phyloP scores from a whole-genome alignment of 2,329 filamentous ascomycete species.

The Colletotrichum horii region DNA sequence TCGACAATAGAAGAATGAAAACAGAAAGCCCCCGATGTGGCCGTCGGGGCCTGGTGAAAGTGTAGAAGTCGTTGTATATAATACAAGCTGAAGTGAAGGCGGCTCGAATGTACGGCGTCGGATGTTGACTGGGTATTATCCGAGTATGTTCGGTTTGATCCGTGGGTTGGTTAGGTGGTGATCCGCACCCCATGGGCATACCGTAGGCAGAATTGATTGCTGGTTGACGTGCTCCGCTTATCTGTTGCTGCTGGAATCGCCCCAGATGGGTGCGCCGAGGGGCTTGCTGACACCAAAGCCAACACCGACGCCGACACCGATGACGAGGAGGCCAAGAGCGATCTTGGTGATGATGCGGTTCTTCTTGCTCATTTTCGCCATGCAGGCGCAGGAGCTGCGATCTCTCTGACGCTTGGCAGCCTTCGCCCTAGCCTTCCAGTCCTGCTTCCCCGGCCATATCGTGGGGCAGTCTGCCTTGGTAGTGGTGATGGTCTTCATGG shows the following conservation, averaged over 20 bases:
- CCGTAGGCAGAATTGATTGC: neutral
- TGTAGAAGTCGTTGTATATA: constrained; percentile 11
- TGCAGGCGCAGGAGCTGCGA: constrained; percentile 53
- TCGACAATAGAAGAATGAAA: neutral
- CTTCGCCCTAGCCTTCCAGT: constrained; percentile 66
- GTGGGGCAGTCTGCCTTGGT: constrained; percentile 53
- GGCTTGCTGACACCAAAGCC: constrained; percentile 68
- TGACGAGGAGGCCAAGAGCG: constrained; percentile 54
- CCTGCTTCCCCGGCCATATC: constrained; percentile 65
- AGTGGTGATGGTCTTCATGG: constrained; percentile 36
- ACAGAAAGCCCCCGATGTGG: neutral
- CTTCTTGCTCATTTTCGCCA: constrained; percentile 58
- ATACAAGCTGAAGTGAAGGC: constrained; percentile 17
- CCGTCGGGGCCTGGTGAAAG: neutral
- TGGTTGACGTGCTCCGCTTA: neutral
- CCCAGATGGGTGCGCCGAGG: constrained; percentile 64
- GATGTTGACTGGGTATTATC: neutral
- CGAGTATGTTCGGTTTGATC: neutral
- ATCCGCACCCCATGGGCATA: neutral
- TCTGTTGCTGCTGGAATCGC: constrained; percentile 18
- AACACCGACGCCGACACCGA: constrained; percentile 59
- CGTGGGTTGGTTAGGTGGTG: neutral
- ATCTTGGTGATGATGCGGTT: constrained; percentile 61
- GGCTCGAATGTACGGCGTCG: constrained; percentile 4
- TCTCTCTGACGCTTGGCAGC: constrained; percentile 53